Conservation (phyloP, 768 basidiomycete genomes). For the Boletales sp. region DNA sequence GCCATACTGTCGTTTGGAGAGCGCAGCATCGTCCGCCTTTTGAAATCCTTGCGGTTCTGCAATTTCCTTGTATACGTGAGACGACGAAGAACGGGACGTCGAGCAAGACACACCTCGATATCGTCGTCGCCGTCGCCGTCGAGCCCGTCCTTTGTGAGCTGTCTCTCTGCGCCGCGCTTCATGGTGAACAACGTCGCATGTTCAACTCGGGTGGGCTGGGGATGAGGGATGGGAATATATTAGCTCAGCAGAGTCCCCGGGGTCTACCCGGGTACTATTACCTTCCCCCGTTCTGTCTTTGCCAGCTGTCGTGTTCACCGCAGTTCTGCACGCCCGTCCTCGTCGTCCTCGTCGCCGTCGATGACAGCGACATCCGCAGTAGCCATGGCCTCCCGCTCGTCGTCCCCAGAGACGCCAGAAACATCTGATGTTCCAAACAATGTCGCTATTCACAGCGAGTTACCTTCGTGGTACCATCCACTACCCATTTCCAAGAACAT, state of each 20-base stretch:
- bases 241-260: conserved; percentile 18
- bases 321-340: conserved; percentile 1
- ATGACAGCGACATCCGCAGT: conserved; percentile 59
- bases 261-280: not conserved
- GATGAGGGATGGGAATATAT: conserved; percentile 14
- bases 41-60: conserved; percentile 43
- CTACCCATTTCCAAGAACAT: conserved; percentile 42
- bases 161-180: conserved; percentile 75
- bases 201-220: not conserved
- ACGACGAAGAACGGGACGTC: not conserved
- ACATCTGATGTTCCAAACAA: conserved; percentile 52
- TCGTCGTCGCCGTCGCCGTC: conserved; percentile 39
- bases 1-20: conserved; percentile 58
- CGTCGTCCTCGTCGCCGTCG: conserved; percentile 12
- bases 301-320: not conserved
- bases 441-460: conserved; percentile 47
- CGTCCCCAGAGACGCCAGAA: conserved; percentile 70
- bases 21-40: conserved; percentile 55
- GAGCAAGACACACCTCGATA: conserved; percentile 23
- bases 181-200: conserved; percentile 33
- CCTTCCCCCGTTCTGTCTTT: no score
- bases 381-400: conserved; percentile 60
- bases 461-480: conserved; percentile 57
- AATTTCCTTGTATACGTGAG: conserved; percentile 37
- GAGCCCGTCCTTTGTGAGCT: conserved; percentile 56